Percentiles rank a stretch among this genome's conserved stretches.
Evolutionary conservation across 169 alveolate genomes (phyloP).

Genomic region (Cryptosporidium baileyi): DNA sequence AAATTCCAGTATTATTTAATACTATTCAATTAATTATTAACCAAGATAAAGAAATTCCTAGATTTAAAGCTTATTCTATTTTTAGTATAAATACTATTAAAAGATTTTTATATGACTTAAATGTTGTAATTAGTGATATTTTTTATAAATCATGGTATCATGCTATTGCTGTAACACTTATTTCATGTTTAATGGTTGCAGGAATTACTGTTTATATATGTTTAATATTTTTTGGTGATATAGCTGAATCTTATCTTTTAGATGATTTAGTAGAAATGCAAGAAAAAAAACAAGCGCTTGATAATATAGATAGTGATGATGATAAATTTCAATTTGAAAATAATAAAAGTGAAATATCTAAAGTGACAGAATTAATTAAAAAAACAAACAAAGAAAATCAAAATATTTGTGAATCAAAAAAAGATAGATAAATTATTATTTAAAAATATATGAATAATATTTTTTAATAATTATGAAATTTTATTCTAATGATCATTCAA

Average conservation of each 20-base stretch:
- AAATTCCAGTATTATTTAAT: background rate
- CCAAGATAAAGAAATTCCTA: conserved; percentile 17
- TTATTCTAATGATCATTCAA: background rate
- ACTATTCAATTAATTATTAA: conserved; percentile 8
- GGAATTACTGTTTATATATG: conserved; percentile 32
- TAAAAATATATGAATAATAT: background rate
- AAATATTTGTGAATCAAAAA: conserved; percentile 1
- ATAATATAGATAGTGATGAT: background rate
- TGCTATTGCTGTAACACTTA: conserved; percentile 8
- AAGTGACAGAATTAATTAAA: background rate
- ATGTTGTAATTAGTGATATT: conserved; percentile 3
- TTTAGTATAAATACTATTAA: conserved; percentile 26
- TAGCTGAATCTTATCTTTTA: conserved; percentile 42
- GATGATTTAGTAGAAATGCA: conserved; percentile 45
- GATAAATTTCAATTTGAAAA: background rate
- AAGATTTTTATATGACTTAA: conserved; percentile 47
- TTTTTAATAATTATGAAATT: background rate
- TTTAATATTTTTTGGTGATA: conserved; percentile 51
- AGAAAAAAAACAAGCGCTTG: conserved; percentile 13
- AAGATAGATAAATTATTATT: background rate
- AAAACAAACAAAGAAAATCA: background rate
- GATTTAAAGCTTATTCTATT: conserved; percentile 43
- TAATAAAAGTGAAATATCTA: background rate
- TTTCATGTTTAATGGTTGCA: conserved; percentile 12
- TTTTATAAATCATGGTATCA: conserved; percentile 63